Percentiles rank a stretch among this genome's conserved stretches.
Evolutionary conservation across 495 filamentous ascomycete species (phyloP).

Genomic region (Tuber aestivum): DNA sequence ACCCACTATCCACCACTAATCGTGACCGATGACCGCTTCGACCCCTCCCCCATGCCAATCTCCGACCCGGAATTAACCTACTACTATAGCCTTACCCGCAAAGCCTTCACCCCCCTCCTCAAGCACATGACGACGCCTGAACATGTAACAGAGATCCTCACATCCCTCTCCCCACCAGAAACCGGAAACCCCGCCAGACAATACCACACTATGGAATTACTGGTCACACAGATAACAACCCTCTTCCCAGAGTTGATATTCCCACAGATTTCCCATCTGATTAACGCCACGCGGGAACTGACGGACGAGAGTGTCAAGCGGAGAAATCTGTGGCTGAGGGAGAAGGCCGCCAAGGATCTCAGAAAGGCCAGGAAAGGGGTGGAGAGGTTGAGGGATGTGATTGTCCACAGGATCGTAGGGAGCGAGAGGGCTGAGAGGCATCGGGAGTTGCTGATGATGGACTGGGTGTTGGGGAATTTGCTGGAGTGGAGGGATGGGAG

Average conservation of each 20-base stretch:
- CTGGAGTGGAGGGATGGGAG: background rate
- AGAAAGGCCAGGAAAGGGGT: background rate
- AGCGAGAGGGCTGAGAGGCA: background rate
- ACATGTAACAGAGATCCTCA: background rate
- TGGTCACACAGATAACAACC: background rate
- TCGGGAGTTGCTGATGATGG: background rate
- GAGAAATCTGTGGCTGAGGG: background rate
- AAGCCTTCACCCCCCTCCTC: background rate
- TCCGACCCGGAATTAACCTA: background rate
- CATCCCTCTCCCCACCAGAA: background rate
- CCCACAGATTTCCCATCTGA: background rate
- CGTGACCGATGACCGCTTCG: background rate
- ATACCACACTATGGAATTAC: background rate
- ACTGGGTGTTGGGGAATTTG: conserved; percentile 1
- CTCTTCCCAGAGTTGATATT: background rate
- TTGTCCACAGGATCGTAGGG: background rate
- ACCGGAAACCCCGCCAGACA: background rate
- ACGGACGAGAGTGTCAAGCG: background rate
- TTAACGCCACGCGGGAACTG: background rate
- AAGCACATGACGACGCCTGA: background rate
- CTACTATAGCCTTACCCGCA: background rate
- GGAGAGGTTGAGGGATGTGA: background rate
- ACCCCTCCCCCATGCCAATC: background rate
- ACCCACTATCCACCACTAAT: background rate
- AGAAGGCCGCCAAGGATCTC: background rate